Evolutionary conservation across 1,139 yeast species (phyloP).

Genomic region (Yamadazyma buinensis): DNA sequence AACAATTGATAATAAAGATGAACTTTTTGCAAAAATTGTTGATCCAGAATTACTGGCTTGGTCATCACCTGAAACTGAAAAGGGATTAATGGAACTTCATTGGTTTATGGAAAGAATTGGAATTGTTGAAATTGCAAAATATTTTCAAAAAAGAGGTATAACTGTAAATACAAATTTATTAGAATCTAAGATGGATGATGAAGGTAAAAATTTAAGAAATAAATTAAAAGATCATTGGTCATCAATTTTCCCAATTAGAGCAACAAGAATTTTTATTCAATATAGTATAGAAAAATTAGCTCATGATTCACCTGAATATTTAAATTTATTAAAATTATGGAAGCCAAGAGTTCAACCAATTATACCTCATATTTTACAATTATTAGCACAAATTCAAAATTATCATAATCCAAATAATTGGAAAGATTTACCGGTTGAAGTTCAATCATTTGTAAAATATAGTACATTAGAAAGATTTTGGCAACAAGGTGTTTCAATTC

Average conservation of each 20-base stretch:
- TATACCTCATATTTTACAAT: constrained; percentile 82
- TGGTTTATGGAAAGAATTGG: constrained; percentile 99
- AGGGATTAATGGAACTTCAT: constrained; percentile 82
- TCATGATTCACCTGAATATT: constrained; percentile 73
- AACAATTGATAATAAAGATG: constrained; percentile 62
- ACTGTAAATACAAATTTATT: constrained; percentile 72
- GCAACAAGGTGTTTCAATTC: constrained; percentile 97
- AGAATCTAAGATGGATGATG: constrained; percentile 86
- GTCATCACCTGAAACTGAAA: constrained; percentile 89
- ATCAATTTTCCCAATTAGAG: constrained; percentile 89
- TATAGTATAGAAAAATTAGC: constrained; percentile 89
- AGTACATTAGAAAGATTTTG: constrained; percentile 92
- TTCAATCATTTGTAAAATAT: constrained; percentile 83
- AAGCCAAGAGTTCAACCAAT: constrained; percentile 90
- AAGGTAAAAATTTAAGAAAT: constrained; percentile 70
- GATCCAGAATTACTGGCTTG: constrained; percentile 91
- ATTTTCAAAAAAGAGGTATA: constrained; percentile 79
- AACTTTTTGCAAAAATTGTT: constrained; percentile 77
- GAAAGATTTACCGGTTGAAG: constrained; percentile 82
- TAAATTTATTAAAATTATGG: constrained; percentile 75
- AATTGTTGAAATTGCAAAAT: constrained; percentile 87
- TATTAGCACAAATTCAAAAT: constrained; percentile 86
- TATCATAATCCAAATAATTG: constrained; percentile 93
- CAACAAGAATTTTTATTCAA: constrained; percentile 91
- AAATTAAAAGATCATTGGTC: constrained; percentile 90